These are phyloP conservation scores for Bolboschoenus planiculmis DNA, from an alignment of 176 grass and related monocot species.

Conservation along the genomic window DNA sequence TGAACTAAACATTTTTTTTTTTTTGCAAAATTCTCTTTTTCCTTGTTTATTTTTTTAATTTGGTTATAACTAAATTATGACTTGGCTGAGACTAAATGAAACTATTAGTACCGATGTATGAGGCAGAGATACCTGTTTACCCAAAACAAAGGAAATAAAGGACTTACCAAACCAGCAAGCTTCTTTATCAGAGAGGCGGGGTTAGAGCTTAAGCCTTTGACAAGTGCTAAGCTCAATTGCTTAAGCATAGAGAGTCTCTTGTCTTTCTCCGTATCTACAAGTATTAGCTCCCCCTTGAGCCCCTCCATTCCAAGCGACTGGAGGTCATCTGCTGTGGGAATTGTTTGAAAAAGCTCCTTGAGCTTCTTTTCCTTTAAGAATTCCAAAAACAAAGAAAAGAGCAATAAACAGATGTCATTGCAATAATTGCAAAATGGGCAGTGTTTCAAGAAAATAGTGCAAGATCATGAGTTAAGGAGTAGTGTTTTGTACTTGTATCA, in stretches of 20 bases:
- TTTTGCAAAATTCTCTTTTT: not conserved
- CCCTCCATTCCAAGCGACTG: conserved; percentile 78
- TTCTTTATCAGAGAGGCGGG: conserved; percentile 75
- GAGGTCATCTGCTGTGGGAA: conserved; percentile 82
- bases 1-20: not conserved
- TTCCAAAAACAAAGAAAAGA: conserved; percentile 27
- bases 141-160: conserved; percentile 20
- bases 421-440: not conserved
- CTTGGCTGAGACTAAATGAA: not conserved
- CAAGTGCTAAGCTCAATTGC: conserved; percentile 71
- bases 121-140: not conserved
- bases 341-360: conserved; percentile 70
- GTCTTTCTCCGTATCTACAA: conserved; percentile 85
- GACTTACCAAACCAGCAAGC: conserved; percentile 84
- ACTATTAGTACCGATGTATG: not conserved
- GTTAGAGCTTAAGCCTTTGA: conserved; percentile 83
- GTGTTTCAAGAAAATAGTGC: not conserved
- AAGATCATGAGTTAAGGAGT: not conserved
- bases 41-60: not conserved
- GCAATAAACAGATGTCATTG: not conserved
- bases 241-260: conserved; percentile 85
- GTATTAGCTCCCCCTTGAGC: conserved; percentile 79
- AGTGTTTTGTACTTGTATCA: not conserved
- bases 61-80: not conserved
- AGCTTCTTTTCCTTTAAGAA: conserved; percentile 78